These are phyloP conservation scores for Austroboletus novae-zelandiae DNA, from an alignment of 1,284 basidiomycete species.

Conservation along the genomic window DNA sequence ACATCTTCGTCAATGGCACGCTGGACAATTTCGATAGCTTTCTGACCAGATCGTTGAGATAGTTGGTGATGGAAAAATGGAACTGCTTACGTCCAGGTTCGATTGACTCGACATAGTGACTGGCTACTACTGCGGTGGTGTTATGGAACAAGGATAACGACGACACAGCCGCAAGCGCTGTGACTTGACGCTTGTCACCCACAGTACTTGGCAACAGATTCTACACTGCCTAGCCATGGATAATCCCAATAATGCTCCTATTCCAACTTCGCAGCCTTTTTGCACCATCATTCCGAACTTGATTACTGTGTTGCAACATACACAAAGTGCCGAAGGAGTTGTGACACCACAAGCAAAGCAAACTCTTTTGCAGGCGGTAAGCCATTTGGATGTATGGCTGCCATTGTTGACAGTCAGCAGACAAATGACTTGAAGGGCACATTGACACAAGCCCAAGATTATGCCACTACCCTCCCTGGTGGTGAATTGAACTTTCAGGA, in stretches of 20 bases:
- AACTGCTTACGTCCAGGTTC: slow-evolving; percentile 27
- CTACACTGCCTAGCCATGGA: slow-evolving; percentile 5
- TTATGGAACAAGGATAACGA: not conserved
- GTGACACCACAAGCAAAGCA: slow-evolving; percentile 56
- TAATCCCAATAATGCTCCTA: slow-evolving; percentile 1
- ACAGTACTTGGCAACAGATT: too few species aligned
- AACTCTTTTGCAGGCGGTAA: slow-evolving; percentile 55
- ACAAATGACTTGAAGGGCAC: slow-evolving; percentile 64
- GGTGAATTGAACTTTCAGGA: slow-evolving; percentile 63
- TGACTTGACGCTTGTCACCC: not conserved
- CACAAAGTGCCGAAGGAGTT: slow-evolving; percentile 50
- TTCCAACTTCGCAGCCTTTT: slow-evolving; percentile 37
- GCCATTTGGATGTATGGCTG: not conserved
- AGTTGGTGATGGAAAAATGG: not conserved
- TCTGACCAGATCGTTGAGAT: slow-evolving; percentile 48
- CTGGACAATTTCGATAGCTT: slow-evolving; percentile 93
- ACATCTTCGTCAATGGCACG: slow-evolving; percentile 94
- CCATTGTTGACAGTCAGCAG: slow-evolving; percentile 33
- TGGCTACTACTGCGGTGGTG: not conserved
- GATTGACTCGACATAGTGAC: slow-evolving; percentile 28
- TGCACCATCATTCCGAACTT: slow-evolving; percentile 54
- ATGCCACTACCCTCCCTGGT: slow-evolving; percentile 55
- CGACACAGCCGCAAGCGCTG: slow-evolving; percentile 19
- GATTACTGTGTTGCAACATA: slow-evolving; percentile 50
- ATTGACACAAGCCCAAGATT: slow-evolving; percentile 54